These are phyloP conservation scores for Brasenia schreberi DNA, from an alignment of 164 flowering plant genomes.

Conservation along the genomic window DNA sequence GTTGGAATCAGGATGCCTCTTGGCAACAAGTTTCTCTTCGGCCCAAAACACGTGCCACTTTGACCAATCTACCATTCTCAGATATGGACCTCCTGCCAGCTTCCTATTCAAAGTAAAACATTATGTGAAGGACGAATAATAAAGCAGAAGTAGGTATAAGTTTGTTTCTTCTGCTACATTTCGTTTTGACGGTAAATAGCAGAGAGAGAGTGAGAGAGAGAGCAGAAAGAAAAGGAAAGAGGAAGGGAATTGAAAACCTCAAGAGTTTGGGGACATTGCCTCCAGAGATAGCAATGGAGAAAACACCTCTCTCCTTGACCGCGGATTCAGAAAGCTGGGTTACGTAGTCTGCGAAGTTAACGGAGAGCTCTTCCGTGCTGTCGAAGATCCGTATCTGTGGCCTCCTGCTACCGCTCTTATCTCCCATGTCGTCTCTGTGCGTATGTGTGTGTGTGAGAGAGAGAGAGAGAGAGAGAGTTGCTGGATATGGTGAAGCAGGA, in stretches of 20 bases:
- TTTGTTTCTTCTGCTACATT: no score
- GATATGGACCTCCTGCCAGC: slow-evolving; percentile 16
- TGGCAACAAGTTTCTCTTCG: slow-evolving; percentile 28
- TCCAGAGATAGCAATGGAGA: slow-evolving; percentile 20
- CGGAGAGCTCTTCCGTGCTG: slow-evolving; percentile 17
- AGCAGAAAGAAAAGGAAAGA: background rate
- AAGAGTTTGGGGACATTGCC: slow-evolving; percentile 12
- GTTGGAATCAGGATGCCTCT: slow-evolving; percentile 20
- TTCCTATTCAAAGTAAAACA: slow-evolving; percentile 11
- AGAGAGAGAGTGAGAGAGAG: background rate
- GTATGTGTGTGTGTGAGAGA: background rate
- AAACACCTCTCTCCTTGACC: slow-evolving; percentile 19
- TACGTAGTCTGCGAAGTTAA: slow-evolving; percentile 13
- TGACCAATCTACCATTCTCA: slow-evolving; percentile 24
- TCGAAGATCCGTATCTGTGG: slow-evolving; percentile 15
- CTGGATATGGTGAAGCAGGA: background rate
- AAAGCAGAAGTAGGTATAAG: background rate
- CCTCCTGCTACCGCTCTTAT: no score
- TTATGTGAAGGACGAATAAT: background rate
- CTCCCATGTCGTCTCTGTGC: background rate
- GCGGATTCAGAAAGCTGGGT: slow-evolving; percentile 17
- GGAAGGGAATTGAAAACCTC: slow-evolving; percentile 5
- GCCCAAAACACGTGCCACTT: slow-evolving; percentile 37
- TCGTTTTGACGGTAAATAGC: background rate
- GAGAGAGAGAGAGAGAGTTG: background rate